phyloP scores from a whole-genome alignment of 2,329 filamentous ascomycete species.

The Lachnellula cervina region DNA sequence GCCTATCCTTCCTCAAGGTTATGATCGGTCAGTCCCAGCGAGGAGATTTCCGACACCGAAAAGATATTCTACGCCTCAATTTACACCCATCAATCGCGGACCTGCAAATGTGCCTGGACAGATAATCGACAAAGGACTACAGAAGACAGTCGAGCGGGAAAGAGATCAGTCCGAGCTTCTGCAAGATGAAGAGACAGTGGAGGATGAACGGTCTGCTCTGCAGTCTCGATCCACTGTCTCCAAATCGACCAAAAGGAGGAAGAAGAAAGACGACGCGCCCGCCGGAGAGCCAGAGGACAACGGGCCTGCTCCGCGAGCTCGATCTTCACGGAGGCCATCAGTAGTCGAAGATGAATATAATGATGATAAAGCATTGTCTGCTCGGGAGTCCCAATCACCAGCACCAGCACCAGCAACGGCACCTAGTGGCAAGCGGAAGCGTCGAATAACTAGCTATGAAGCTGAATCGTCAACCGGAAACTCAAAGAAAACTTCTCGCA shows the following conservation, averaged over 20 bases:
- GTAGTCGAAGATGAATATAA: no score
- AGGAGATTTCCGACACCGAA: neutral
- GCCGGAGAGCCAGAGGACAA: neutral
- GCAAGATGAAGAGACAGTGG: neutral
- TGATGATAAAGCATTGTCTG: neutral
- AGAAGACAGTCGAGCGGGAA: neutral
- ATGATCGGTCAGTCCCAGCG: neutral
- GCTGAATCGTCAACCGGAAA: conserved; percentile 6
- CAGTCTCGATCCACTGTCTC: neutral
- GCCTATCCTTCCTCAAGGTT: neutral
- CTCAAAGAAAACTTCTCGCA: neutral
- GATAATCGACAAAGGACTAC: no score
- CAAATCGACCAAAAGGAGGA: neutral
- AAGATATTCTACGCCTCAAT: neutral
- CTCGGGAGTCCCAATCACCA: neutral
- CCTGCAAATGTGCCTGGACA: no score
- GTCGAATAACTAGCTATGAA: conserved; percentile 14
- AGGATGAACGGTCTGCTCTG: neutral
- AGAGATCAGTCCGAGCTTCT: neutral
- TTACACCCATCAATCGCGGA: neutral
- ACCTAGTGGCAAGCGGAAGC: conserved; percentile 16
- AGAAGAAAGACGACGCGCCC: neutral
- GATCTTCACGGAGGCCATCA: no score
- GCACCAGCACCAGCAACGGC: neutral
- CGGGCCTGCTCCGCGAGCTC: no score